Conservation (phyloP, 441 rosid species). For the Aquilaria agallochum region DNA sequence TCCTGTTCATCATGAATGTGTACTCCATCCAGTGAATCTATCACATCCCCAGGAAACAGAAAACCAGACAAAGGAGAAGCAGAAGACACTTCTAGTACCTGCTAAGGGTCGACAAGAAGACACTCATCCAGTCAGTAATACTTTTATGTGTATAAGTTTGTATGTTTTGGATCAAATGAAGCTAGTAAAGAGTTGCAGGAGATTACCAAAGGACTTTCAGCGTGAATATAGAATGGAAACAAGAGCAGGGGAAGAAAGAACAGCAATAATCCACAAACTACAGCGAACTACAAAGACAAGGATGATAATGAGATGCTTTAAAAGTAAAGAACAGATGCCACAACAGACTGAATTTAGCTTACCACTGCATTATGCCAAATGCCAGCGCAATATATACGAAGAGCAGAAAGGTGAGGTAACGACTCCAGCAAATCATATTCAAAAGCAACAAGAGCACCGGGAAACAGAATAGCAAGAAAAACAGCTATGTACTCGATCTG, state of each 20-base stretch:
- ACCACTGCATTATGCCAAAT: constrained; percentile 97
- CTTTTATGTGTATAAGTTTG: neutral
- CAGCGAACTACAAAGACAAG: constrained; percentile 45
- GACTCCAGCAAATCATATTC: constrained; percentile 52
- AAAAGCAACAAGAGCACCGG: constrained; percentile 92
- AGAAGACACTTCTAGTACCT: constrained; percentile 73
- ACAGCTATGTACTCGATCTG: constrained; percentile 75
- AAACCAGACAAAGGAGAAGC: constrained; percentile 64
- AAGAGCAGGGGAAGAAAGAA: constrained; percentile 56
- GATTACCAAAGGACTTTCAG: constrained; percentile 56
- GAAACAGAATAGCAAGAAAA: constrained; percentile 72
- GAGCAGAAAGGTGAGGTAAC: constrained; percentile 47
- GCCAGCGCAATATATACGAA: constrained; percentile 86
- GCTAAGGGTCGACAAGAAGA: constrained; percentile 6
- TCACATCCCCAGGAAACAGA: constrained; percentile 72
- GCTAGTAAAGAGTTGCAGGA: neutral
- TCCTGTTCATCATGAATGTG: constrained; percentile 44
- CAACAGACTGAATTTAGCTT: constrained; percentile 6
- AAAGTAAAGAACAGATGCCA: constrained; percentile 2
- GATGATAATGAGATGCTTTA: neutral
- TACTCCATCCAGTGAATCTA: constrained; percentile 66
- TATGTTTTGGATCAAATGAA: constrained; percentile 3
- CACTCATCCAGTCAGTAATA: neutral
- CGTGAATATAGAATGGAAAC: constrained; percentile 56
- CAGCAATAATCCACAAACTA: constrained; percentile 50